These are phyloP conservation scores for Trichoderma sp. DNA, from an alignment of 2,329 filamentous ascomycete species.

Conservation along the genomic window DNA sequence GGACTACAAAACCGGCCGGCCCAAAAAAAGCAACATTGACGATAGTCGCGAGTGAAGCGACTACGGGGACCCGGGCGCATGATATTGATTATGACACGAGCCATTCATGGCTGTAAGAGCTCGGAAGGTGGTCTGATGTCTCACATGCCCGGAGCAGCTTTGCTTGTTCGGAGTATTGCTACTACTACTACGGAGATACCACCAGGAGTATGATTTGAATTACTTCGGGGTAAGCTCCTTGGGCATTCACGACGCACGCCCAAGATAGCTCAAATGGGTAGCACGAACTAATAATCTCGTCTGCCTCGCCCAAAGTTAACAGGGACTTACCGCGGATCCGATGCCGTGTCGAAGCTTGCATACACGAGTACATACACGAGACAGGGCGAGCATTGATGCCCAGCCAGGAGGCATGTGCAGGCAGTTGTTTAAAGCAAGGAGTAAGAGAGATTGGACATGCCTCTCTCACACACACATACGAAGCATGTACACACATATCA, in stretches of 20 bases:
- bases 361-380: background rate
- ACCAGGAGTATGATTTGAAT: background rate
- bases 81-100: background rate
- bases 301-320: background rate
- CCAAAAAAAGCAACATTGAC: background rate
- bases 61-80: background rate
- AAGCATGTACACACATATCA: background rate
- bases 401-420: background rate
- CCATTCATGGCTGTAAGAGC: background rate
- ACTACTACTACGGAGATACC: background rate
- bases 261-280: background rate
- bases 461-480: background rate
- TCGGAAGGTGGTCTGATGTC: constrained; percentile 8
- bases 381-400: background rate
- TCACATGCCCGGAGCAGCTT: constrained; percentile 3
- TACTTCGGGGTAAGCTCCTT: background rate
- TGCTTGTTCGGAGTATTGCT: background rate
- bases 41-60: background rate
- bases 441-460: background rate
- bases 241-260: background rate
- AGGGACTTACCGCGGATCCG: background rate
- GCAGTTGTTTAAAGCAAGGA: background rate
- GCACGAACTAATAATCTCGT: background rate
- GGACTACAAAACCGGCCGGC: background rate
- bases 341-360: background rate